Evolutionary conservation across 345 rosid genomes (phyloP).

Genomic region (Eucalyptus tenuipes): DNA sequence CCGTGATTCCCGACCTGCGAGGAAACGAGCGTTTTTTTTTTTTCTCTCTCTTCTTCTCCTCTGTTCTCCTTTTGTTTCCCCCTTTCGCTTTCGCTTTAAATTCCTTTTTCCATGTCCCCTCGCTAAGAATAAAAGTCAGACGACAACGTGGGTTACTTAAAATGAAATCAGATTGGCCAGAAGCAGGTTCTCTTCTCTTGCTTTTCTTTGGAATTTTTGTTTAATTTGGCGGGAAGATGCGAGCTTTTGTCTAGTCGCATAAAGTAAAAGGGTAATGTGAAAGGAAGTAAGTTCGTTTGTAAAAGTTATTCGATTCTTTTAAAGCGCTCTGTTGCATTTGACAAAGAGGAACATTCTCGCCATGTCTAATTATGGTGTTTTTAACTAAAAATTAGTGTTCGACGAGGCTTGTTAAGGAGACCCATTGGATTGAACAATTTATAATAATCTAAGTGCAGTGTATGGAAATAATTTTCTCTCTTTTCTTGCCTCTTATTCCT

Average conservation of each 20-base stretch:
- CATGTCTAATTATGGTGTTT: neutral
- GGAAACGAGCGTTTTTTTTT: neutral
- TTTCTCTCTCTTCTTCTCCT: neutral
- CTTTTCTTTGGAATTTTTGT: neutral
- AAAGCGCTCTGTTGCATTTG: neutral
- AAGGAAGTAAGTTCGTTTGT: neutral
- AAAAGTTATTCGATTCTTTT: neutral
- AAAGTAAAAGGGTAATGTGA: neutral
- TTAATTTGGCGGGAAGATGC: neutral
- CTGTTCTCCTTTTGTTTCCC: neutral
- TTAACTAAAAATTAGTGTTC: neutral
- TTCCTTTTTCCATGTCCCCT: neutral
- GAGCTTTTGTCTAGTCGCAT: neutral
- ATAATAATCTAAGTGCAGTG: neutral
- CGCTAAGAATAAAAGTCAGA: neutral
- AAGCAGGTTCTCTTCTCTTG: neutral
- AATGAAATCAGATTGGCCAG: neutral
- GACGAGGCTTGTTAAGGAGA: neutral
- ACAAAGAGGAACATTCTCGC: neutral
- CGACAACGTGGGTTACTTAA: neutral
- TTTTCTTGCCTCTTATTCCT: neutral
- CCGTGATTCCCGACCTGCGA: neutral
- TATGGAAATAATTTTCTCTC: neutral
- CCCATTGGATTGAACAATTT: accelerated
- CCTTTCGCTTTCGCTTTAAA: neutral